A percentile compares a stretch with the other conserved stretches of the same genome.
Evolutionary conservation across 208 protist species (phyloP).

Genomic region (Leishmania amazonensis): DNA sequence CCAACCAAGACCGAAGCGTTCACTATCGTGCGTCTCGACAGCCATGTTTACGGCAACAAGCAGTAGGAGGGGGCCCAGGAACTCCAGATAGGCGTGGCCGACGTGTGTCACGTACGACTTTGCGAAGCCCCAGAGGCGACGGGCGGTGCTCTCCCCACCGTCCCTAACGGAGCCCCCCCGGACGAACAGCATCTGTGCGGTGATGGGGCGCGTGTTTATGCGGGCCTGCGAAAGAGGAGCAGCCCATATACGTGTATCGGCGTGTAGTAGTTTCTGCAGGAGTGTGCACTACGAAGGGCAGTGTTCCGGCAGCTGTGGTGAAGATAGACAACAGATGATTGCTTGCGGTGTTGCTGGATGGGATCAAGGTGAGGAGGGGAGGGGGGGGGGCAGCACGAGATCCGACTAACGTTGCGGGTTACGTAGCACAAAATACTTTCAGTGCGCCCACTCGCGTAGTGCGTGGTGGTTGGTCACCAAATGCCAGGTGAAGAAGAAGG

Average conservation of each 20-base stretch:
- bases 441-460: background rate
- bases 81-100: constrained; percentile 47
- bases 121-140: constrained; percentile 40
- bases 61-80: constrained; percentile 54
- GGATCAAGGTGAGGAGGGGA: background rate
- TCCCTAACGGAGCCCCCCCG: constrained; percentile 20
- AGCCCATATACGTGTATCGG: background rate
- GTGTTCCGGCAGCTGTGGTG: background rate
- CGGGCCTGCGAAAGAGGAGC: background rate
- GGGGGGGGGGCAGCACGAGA: background rate
- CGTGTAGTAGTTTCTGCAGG: background rate
- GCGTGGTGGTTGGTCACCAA: background rate
- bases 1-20: constrained; percentile 83
- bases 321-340: background rate
- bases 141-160: constrained; percentile 13
- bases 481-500: background rate
- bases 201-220: constrained; percentile 5
- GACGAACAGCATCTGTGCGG: constrained; percentile 20
- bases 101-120: constrained; percentile 63
- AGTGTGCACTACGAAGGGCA: background rate
- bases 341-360: background rate
- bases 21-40: constrained; percentile 64
- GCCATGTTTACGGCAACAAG: constrained; percentile 59
- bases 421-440: background rate
- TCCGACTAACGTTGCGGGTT: background rate